Evolutionary conservation across 176 grass and related monocot species (phyloP), one percentile per base, ranked within the genome.

Genomic region (Rhynchospora tenuis): DNA sequence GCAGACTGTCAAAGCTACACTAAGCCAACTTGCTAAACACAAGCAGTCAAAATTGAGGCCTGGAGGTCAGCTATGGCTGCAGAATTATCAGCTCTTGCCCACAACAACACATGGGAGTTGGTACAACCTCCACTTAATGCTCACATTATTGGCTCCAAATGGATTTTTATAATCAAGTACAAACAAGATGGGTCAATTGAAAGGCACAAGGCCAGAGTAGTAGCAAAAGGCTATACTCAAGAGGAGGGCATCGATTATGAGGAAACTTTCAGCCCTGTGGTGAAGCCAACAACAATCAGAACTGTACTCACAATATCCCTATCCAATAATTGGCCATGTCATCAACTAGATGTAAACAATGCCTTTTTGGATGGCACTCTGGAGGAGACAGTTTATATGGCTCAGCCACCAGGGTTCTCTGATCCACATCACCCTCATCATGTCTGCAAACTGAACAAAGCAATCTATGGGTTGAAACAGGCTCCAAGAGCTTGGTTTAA

Each of bases 271-370:
- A 58, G 26, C n/a, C 77, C 48, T 26, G 51, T 80, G 0, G 9
- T 80, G 3, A 80, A 80, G 29, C 77, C 29, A 3, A 80, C 77
- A 3, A 80, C 51, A 3, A 80, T 80, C 14, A 15, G 56, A 7
- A 6, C 59, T 0, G 22, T 80, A 33, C n/a, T 80, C 7, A 12
- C 56, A 1, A 14, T 80, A 19, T n/a, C 29, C 0, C 0, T 28
- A 3, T 16, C 20, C 1, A 0, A 28, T 0, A 64, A 8, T 6
- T 82, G 78, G n/a, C 17, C 27, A 4, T 19, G 81, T 7, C 20
- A 29, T 0, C 20, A 86, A 23, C 42, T 86, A 0, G 75, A 86
- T 29, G n/a, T 81, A 0, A 81, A 81, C 9, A 86, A 81, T 51
- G 62, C 45, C 2, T 82, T 81, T 10, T 64, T 86, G 3, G 27